Evolutionary conservation across 1,139 yeast species (phyloP).

Genomic region (Geotrichum cucujoidarum): DNA sequence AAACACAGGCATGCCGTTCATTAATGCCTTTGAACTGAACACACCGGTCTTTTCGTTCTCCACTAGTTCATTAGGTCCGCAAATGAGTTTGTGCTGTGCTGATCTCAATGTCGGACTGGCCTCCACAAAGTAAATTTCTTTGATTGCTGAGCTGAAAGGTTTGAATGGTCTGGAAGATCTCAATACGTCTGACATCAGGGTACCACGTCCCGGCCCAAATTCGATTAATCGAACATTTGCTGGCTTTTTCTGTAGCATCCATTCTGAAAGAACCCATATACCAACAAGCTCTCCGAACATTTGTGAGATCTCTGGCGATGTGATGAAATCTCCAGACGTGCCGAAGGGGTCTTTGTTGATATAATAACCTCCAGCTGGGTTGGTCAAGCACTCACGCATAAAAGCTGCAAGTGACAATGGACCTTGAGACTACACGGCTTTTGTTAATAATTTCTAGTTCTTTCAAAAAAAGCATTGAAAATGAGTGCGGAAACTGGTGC

Average conservation of each 20-base stretch:
- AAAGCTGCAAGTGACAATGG: conserved; percentile 69
- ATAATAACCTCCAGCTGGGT: conserved; percentile 75
- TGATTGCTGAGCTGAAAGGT: conserved; percentile 30
- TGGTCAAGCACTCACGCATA: conserved; percentile 79
- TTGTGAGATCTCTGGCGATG: conserved; percentile 84
- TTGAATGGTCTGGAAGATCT: conserved; percentile 33
- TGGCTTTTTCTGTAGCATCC: conserved; percentile 57
- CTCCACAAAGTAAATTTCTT: conserved; percentile 57
- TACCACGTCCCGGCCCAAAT: conserved; percentile 85
- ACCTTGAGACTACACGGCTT: conserved; percentile 48
- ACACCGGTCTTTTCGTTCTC: conserved; percentile 35
- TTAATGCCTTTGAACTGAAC: conserved; percentile 36
- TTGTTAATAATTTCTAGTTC: background rate
- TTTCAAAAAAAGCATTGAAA: background rate
- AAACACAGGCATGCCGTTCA: conserved; percentile 49
- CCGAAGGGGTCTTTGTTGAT: conserved; percentile 75
- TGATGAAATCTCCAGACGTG: conserved; percentile 66
- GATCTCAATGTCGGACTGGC: conserved; percentile 62
- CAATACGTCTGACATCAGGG: conserved; percentile 65
- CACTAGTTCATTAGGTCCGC: conserved; percentile 37
- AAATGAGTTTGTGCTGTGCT: conserved; percentile 51
- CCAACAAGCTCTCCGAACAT: conserved; percentile 87
- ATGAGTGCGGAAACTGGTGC: no score
- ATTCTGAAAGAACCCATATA: conserved; percentile 54
- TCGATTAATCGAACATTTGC: conserved; percentile 56